Evolutionary conservation across 805 yeast species (phyloP), one percentile per base, ranked within the genome.

Genomic region (Brettanomyces nanus): DNA sequence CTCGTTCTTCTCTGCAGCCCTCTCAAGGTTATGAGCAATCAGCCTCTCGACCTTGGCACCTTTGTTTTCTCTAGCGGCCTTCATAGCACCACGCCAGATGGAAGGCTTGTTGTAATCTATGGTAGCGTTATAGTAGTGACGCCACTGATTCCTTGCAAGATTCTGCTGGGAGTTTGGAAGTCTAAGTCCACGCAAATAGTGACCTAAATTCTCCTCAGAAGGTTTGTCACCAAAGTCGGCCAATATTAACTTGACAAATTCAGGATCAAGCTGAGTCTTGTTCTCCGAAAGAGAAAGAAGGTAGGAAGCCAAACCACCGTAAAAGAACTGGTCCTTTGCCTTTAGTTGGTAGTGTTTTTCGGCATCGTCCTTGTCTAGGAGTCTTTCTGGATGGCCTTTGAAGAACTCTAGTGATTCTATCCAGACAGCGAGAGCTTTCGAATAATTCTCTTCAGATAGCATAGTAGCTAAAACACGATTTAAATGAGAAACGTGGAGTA

Each of bases 391-490:
- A 26, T 44, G 46, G 19, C 33, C 23, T 30, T 45, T 54, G 31
- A 48, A 45, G 38, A 52, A 54, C 33, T 55, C 57, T 15, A 51
- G 35, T 19, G 47, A 36, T 28, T 54, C 54, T 31, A 55, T 46
- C 54, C 56, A 59, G 4, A 51, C 19, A n/a, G 52, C 46, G 21
- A 60, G 36, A 3, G 59, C 61, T 31, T 49, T 51, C 6, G 49
- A 28, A 30, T 40, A 49, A 29, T 54, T 48, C 5, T 38, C 37
- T 19, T 59, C 63, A 4, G 17, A 14, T 6, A 55, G 22, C 7
- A 56, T 43, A n/a, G 40, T 37, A 6, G 28, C 40, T 28, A 55
- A 43, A n/a, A 44, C 49, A 36, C 57, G 45, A 15, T 40, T 45
- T 15, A 55, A 46, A 35, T 56, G 62, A 10, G 54, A 43, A n/a